Conservation (phyloP, 345 rosid genomes). For the Ricinus communis region DNA sequence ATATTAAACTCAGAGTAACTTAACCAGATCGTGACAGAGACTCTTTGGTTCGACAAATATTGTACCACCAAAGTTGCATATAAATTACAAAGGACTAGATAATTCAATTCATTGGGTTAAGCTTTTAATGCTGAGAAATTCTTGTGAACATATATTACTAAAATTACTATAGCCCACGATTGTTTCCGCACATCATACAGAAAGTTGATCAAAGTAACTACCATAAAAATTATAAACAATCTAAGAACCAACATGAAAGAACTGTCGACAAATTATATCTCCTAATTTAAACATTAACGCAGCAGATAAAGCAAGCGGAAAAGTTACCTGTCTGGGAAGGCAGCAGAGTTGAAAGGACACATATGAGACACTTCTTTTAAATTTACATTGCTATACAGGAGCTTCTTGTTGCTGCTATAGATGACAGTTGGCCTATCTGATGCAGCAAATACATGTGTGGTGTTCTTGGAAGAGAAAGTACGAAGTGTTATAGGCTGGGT, state of each 20-base stretch:
- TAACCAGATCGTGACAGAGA: background rate
- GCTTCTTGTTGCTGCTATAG: conserved; percentile 96
- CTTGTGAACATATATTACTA: background rate
- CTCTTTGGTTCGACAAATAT: background rate
- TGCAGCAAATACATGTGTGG: conserved; percentile 92
- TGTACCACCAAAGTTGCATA: background rate
- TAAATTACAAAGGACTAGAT: background rate
- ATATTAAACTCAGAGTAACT: background rate
- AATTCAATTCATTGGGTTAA: too few relatives aligned
- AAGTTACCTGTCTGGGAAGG: conserved; percentile 90
- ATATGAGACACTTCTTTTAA: conserved; percentile 94
- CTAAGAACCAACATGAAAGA: background rate
- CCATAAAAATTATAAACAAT: background rate
- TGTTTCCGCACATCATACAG: background rate
- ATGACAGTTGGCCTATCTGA: conserved; percentile 96
- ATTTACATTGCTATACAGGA: conserved; percentile 93
- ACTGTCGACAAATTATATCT: background rate
- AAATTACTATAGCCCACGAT: background rate
- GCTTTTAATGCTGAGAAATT: background rate
- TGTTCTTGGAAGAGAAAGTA: conserved; percentile 86
- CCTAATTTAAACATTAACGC: background rate
- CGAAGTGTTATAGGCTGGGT: conserved; percentile 96
- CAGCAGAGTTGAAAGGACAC: conserved; percentile 95
- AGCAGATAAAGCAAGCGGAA: background rate
- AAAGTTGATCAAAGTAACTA: background rate